A percentile compares a stretch with the other conserved stretches of the same genome.
phyloP scores from a whole-genome alignment of 2,329 filamentous ascomycete species.

The Neocucurbitaria cava region DNA sequence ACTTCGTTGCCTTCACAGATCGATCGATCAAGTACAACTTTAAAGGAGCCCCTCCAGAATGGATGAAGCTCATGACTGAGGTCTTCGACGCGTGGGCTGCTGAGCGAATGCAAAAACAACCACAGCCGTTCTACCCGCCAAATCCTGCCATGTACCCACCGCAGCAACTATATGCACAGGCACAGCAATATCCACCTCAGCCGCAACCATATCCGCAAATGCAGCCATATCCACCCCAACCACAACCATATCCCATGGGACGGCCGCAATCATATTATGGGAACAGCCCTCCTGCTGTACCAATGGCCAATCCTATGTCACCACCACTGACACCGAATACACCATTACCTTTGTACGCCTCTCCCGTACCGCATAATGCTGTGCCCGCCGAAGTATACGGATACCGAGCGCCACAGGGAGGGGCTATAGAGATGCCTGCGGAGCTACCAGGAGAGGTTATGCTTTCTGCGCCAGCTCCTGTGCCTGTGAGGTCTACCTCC shows the following conservation, averaged over 20 bases:
- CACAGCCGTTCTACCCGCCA: conserved; percentile 8
- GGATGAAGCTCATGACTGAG: conserved; percentile 44
- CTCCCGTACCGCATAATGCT: conserved; percentile 12
- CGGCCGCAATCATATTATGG: conserved; percentile 8
- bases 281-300: conserved; percentile 3
- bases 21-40: conserved; percentile 45
- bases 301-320: conserved; percentile 6
- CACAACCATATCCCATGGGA: not conserved
- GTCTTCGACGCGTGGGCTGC: conserved; percentile 40
- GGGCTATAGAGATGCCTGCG: conserved; percentile 25
- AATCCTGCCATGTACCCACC: conserved; percentile 9
- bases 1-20: conserved; percentile 42
- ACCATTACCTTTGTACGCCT: conserved; percentile 14
- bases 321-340: conserved; percentile 24
- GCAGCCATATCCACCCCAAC: conserved; percentile 4
- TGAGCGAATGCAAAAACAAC: conserved; percentile 30
- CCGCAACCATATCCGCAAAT: conserved; percentile 9
- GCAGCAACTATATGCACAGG: conserved; percentile 5
- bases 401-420: conserved; percentile 14
- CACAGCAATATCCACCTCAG: conserved; percentile 3
- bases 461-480: conserved; percentile 16
- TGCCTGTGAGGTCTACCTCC: conserved; percentile 13
- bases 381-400: conserved; percentile 11
- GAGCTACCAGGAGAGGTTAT: conserved; percentile 21
- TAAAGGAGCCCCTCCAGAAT: conserved; percentile 38